Evolutionary conservation across 2,329 filamentous ascomycete genomes (phyloP), one percentile per base, ranked within the genome.

Genomic region (Trichoderma brevicompactum): DNA sequence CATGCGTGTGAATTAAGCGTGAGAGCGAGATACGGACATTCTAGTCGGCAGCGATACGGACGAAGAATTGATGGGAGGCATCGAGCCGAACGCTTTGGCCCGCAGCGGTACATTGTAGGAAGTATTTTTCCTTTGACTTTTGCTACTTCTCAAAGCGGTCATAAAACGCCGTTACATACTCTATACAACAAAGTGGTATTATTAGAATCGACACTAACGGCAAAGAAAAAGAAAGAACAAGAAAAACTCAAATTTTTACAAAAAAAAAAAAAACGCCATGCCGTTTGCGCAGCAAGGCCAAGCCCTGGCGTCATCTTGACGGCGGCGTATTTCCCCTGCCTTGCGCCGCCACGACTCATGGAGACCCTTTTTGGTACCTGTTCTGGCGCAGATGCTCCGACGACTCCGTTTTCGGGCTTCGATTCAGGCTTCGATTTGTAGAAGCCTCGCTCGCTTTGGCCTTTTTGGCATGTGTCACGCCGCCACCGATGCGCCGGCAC

Each of bases 381-480:
- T 38, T 52, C 32, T 40, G 52, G 43, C 61, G 43, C 32, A 19
- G 52, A 32, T 19, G 12, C 23, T n/a, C 23, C 23, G 23, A 28
- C 23, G 23, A 19, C 62, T 65, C 62, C 62, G 62, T 65, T 65
- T 65, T 65, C 62, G 46, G 62, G 62, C 62, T 65, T 65, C 62
- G 36, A 65, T 44, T 58, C 28, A 19, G 53, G 62, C 62, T 65
- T 65, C 62, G 34, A 59, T 59, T n/a, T 49, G 23, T 17, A 19
- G 28, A 55, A 15, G 13, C 53, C 44, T 19, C 38, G 41, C 13
- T 19, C 32, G 36, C 52, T 38, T 54, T 28, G 43, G 9, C 36
- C 12, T 15, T 41, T 32, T 17, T 63, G 59, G 36, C 59, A 63
- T 63, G 49, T 63, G 59, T 54, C 49, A 63, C 46, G 46, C 49